A percentile compares a stretch with the other conserved stretches of the same genome.
Evolutionary conservation across 179 eudicot species (phyloP).

Genomic region (Sideroxylon spinosum): DNA sequence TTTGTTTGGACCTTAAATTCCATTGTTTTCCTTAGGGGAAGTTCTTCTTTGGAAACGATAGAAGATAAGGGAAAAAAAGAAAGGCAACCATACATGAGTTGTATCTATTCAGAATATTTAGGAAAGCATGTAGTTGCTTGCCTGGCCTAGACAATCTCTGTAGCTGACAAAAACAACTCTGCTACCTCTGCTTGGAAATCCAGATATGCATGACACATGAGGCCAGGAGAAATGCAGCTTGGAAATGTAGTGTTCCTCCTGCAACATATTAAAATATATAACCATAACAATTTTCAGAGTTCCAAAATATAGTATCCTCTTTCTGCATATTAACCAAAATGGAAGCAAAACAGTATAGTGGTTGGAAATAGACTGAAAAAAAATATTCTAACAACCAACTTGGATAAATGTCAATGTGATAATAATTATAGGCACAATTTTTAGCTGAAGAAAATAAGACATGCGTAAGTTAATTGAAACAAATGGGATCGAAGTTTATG

Average conservation of each 20-base stretch:
- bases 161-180: constrained; percentile 59
- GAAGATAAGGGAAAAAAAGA: neutral
- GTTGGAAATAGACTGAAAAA: neutral
- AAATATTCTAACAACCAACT: neutral
- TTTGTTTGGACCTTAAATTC: neutral
- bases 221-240: constrained; percentile 85
- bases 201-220: constrained; percentile 71
- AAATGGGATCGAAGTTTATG: neutral
- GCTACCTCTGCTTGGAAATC: constrained; percentile 68
- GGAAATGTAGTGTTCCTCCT: constrained; percentile 81
- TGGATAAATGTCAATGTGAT: neutral
- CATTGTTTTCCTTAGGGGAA: neutral
- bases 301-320: neutral
- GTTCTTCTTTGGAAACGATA: neutral
- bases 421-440: neutral
- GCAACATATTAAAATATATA: constrained; percentile 22
- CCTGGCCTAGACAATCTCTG: constrained; percentile 48
- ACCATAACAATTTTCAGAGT: neutral
- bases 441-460: neutral
- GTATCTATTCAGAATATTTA: neutral
- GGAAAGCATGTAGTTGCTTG: constrained; percentile 21
- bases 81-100: neutral
- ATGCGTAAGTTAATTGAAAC: neutral
- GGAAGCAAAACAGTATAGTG: neutral
- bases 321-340: neutral